A percentile compares a stretch with the other conserved stretches of the same genome.
Conservation (phyloP, 176 grass and related monocot genomes). For the Aechmea fasciata region DNA sequence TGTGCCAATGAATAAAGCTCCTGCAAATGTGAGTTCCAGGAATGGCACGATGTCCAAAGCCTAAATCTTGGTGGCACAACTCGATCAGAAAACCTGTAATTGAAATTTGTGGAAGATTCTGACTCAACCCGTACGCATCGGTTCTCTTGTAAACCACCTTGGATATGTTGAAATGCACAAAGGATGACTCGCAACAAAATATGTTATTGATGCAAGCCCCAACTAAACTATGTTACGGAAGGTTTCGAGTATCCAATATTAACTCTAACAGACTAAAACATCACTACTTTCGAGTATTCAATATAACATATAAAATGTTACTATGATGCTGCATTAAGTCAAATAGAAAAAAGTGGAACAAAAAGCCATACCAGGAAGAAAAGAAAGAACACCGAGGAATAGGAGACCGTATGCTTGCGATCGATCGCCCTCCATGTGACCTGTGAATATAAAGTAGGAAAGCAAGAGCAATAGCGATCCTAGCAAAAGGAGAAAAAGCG, state of each 20-base stretch:
- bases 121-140: too few relatives aligned
- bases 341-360: not conserved
- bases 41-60: too few relatives aligned
- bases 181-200: too few relatives aligned
- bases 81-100: too few relatives aligned
- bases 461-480: constrained; percentile 61
- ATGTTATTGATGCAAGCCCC: not conserved
- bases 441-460: constrained; percentile 72
- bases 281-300: not conserved
- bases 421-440: constrained; percentile 80
- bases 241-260: too few relatives aligned
- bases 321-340: too few relatives aligned
- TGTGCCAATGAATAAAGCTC: too few relatives aligned
- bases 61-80: too few relatives aligned
- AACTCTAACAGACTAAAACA: not conserved
- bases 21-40: too few relatives aligned
- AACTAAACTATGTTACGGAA: not conserved
- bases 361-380: constrained; percentile 75
- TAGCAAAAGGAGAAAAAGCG: constrained; percentile 68
- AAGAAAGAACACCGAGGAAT: constrained; percentile 72
- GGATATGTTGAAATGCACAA: too few relatives aligned
- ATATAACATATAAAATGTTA: not conserved
- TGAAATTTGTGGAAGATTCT: too few relatives aligned
- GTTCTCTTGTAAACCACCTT: too few relatives aligned
- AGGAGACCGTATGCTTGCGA: constrained; percentile 76